Evolutionary conservation across 2,329 filamentous ascomycete genomes (phyloP), one percentile per base, ranked within the genome.

Genomic region (Aureobasidium pullulans): DNA sequence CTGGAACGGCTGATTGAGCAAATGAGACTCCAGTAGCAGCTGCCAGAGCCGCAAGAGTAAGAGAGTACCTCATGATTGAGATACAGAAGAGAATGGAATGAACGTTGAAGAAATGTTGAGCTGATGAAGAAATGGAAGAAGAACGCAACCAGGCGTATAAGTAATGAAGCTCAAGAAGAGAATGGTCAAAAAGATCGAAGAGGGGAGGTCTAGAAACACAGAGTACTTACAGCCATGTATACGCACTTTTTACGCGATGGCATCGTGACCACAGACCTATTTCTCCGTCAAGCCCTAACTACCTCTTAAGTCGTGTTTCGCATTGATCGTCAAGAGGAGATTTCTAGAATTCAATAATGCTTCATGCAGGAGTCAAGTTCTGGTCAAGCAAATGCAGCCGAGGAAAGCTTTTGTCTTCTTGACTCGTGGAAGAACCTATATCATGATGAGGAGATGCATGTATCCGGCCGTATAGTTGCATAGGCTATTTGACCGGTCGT

Each of bases 1-100:
- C 69, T 53, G 62, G 63, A 36, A 65, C 68, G 11, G 49, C 32
- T 11, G 40, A 43, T n/a, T 56, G 46, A n/a, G 64, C 54, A 15
- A 29, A 57, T 32, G 31, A 40, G 16, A 34, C 29, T 46, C 40
- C 40, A 32, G 44, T 19, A 28, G 53, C 53, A 31, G 53, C 53
- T 37, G 53, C 43, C 31, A 47, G 15, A 37, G 40, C 34, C 32
- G 32, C 34, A 8, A 53, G 11, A 28, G 23, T 29, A 10, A 42
- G 28, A 32, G 49, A 42, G 15, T 53, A 42, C 32, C 15, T 53
- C 49, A 53, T 53, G 23, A 5, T 19, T 42, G 11, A 32, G 15
- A 32, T 9, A 10, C 10, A 16, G 8, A 42, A 5, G 3, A 32
- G 8, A n/a, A 42, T 8, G 16, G 19, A 40, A 40, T 23, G 3